Evolutionary conservation across 73 alveolate genomes (phyloP), one percentile per base, ranked within the genome.

Genomic region (Uronychia binucleata): DNA sequence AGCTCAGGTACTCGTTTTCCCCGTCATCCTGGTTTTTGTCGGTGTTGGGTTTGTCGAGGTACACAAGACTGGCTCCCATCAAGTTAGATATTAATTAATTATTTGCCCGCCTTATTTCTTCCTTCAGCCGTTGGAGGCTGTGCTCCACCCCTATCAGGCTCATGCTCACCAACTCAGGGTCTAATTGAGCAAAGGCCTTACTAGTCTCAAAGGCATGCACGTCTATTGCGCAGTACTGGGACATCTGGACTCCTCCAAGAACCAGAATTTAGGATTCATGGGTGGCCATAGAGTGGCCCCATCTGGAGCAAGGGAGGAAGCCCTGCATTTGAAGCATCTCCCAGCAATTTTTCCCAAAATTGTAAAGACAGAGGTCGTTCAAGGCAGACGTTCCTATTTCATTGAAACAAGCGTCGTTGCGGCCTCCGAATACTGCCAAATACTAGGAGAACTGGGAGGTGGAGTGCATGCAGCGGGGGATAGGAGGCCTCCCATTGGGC

Each of bases 281-380:
- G 5, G n/a, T 46, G n/a, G 19, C 67, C 67, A 46, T 46, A 46
- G 78, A 67, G 13, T 67, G 34, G 28, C 81, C 81, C 93, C 93
- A 87, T 33, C 93, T 79, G 0, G 93, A 87, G 75, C 88, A 59
- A n/a, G 93, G 93, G 59, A 87, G 77, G 25, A 75, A 74, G 26
- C 93, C 93, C 33, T 74, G 57, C 80, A 80, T 80, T 0, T 88
- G 89, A 31, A 87, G 28, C 0, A 31, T 33, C 33, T 59, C 59
- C 93, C 93, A 87, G 19, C 30, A 75, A 28, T 87, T 80, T 26
- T 19, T 46, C 19, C 33, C 67, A 1, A 60, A 33, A 35, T 87
- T 87, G 60, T 57, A 87, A 30, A 87, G 19, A 32, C 89, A 80
- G 26, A 87, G 74, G 60, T 87, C 93, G 34, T 87, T 87, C 85